Percentiles rank a stretch among this genome's conserved stretches.
phyloP scores from a whole-genome alignment of 75 land plant species.

The Pinus albicaulis region DNA sequence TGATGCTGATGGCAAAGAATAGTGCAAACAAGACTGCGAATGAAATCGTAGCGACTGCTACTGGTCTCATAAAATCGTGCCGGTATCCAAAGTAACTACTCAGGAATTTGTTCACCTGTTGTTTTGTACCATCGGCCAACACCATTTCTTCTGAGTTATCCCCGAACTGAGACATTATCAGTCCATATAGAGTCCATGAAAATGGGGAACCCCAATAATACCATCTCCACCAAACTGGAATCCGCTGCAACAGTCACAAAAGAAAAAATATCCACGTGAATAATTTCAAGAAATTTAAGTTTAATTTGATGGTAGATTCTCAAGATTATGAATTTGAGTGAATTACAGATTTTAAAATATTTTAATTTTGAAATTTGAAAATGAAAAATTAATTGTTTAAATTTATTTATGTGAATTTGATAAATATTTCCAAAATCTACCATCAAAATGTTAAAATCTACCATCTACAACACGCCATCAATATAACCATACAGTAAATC shows the following conservation, averaged over 20 bases:
- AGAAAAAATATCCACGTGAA: too few species aligned
- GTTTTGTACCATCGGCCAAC: constrained; percentile 9
- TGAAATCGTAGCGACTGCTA: constrained; percentile 19
- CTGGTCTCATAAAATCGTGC: constrained; percentile 39
- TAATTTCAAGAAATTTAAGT: too few species aligned
- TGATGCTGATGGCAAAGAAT: constrained; percentile 41
- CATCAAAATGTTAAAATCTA: too few species aligned
- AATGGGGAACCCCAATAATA: constrained; percentile 74
- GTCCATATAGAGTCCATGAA: constrained; percentile 68
- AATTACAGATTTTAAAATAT: too few species aligned
- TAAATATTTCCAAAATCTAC: too few species aligned
- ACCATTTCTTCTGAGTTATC: constrained; percentile 14
- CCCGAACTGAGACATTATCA: constrained; percentile 63
- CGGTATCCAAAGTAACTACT: constrained; percentile 56
- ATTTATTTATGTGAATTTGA: too few species aligned
- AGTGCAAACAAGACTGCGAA: constrained; percentile 43
- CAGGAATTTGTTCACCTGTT: constrained; percentile 20
- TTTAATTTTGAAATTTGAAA: too few species aligned
- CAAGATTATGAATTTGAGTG: too few species aligned
- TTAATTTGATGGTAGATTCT: too few species aligned
- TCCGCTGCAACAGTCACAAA: constrained; percentile 45
- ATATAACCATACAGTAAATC: not conserved
- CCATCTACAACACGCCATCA: too few species aligned
- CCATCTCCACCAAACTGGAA: constrained; percentile 86
- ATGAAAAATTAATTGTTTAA: too few species aligned